Conservation (phyloP, 371 early-diverging fungal species). For the Actinomortierella wolfii region DNA sequence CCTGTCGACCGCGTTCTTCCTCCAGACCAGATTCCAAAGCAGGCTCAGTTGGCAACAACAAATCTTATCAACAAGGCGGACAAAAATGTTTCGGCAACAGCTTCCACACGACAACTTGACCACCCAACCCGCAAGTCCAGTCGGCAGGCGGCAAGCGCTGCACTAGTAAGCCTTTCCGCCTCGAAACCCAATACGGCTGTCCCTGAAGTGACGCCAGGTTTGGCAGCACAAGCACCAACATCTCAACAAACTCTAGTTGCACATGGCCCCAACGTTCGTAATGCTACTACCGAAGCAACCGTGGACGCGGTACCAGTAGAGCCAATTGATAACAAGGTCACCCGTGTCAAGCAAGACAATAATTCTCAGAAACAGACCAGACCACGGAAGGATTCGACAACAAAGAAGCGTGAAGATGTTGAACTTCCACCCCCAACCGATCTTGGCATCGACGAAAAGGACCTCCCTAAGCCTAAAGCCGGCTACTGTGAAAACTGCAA, state of each 20-base stretch:
- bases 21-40: constrained; percentile 15
- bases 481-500: constrained; percentile 42
- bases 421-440: background rate
- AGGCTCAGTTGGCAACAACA: constrained; percentile 6
- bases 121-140: no score
- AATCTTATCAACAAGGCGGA: background rate
- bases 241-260: no score
- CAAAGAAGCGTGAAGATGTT: no score
- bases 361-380: no score
- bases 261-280: background rate
- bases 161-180: background rate
- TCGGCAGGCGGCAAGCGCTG: no score
- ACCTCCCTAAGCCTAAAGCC: constrained; percentile 3
- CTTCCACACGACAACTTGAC: no score
- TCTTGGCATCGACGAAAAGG: background rate
- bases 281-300: background rate
- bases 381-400: no score
- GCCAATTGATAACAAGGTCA: no score
- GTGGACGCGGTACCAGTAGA: background rate
- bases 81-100: background rate
- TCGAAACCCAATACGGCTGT: background rate
- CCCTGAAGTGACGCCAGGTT: no score
- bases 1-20: constrained; percentile 8
- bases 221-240: no score
- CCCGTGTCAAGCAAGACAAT: no score